These are phyloP conservation scores for Neurospora africana DNA, from an alignment of 495 filamentous ascomycete species.

Conservation along the genomic window DNA sequence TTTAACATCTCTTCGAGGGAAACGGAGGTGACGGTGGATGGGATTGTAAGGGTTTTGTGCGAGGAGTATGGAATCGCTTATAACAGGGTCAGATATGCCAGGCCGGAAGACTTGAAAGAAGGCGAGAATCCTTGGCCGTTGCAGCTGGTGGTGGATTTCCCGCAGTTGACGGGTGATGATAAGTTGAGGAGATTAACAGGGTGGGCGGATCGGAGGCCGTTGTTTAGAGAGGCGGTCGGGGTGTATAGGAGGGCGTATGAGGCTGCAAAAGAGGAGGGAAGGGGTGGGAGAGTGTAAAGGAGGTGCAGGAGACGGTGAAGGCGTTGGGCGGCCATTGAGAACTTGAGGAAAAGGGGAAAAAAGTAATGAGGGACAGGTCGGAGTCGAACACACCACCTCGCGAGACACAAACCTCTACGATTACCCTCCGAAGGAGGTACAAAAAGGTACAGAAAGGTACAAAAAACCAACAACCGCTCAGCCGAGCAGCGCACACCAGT, in stretches of 20 bases:
- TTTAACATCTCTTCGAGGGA: background rate
- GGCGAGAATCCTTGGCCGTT: background rate
- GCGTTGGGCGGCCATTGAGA: background rate
- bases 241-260: background rate
- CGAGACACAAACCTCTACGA: background rate
- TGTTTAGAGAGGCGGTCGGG: background rate
- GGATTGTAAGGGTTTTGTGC: background rate
- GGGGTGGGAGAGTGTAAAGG: background rate
- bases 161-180: background rate
- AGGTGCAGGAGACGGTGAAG: background rate
- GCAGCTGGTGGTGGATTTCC: background rate
- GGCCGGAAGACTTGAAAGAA: background rate
- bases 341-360: background rate
- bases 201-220: background rate
- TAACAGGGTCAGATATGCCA: background rate
- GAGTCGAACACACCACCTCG: background rate
- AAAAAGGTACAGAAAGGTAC: background rate
- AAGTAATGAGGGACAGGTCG: no score
- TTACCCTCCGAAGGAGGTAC: background rate
- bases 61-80: background rate
- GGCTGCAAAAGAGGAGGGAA: background rate
- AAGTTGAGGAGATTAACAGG: background rate
- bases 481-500: background rate
- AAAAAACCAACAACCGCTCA: background rate
- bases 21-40: background rate